Evolutionary conservation across 192 early-diverging fungal species (phyloP).

Genomic region (Paraglomus occultum): DNA sequence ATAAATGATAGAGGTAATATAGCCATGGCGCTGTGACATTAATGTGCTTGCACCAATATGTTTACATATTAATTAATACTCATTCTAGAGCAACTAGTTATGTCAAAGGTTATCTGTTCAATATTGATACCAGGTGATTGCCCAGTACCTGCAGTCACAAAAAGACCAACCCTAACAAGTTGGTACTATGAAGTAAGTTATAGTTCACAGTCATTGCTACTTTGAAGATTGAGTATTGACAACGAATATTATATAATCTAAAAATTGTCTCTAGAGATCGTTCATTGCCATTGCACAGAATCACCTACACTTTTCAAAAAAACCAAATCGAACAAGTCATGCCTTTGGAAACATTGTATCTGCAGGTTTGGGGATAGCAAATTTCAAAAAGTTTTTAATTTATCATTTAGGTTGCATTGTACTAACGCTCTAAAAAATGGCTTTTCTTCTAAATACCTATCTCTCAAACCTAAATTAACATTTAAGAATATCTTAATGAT

Average conservation of each 20-base stretch:
- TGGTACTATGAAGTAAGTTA: conserved; percentile 21
- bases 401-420: neutral
- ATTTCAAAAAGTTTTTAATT: neutral
- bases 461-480: neutral
- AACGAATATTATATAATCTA: neutral
- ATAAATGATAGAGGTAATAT: conserved; percentile 38
- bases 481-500: neutral
- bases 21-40: neutral
- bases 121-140: conserved; percentile 39
- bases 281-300: conserved; percentile 35
- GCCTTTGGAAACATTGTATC: neutral
- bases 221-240: neutral
- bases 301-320: conserved; percentile 35
- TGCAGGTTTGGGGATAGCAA: conserved; percentile 2
- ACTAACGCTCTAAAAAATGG: neutral
- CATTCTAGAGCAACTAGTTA: conserved; percentile 32
- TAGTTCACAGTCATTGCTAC: neutral
- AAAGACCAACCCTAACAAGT: conserved; percentile 17
- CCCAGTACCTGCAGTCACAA: conserved; percentile 37
- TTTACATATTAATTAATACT: neutral
- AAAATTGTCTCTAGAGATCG: conserved; percentile 34
- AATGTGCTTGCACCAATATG: neutral
- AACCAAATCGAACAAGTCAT: neutral
- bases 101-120: conserved; percentile 34
- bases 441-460: neutral